Conservation (phyloP, 2,329 filamentous ascomycete genomes). For the Colletotrichum sp. region DNA sequence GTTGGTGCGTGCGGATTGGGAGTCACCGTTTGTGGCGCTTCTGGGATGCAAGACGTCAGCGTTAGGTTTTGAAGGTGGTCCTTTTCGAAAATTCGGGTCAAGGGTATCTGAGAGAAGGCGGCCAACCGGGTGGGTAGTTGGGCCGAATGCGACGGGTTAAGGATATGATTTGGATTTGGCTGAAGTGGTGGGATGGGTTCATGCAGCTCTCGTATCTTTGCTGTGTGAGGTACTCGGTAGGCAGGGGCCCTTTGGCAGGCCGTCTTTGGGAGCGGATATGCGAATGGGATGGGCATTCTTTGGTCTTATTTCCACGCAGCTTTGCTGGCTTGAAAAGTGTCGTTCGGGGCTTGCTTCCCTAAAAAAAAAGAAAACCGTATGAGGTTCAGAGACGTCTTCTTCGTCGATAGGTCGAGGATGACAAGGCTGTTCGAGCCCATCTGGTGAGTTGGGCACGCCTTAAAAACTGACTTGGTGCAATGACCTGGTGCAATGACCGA, state of each 20-base stretch:
- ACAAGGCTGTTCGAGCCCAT: rapidly evolving
- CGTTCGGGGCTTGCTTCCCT: rapidly evolving
- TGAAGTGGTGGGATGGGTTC: background rate
- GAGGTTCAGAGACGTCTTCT: background rate
- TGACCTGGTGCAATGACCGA: background rate
- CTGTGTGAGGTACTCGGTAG: background rate
- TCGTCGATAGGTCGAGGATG: background rate
- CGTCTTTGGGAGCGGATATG: background rate
- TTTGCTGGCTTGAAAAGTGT: background rate
- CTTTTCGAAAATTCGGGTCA: background rate
- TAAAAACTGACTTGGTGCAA: background rate
- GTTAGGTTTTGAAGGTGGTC: background rate
- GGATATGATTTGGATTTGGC: background rate
- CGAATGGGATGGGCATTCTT: background rate
- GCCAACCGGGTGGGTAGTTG: background rate
- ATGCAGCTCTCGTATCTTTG: background rate
- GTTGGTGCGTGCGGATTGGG: background rate
- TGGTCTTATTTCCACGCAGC: background rate
- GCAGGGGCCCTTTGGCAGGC: background rate
- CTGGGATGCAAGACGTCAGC: background rate
- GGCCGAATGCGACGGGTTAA: background rate
- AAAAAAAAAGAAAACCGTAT: background rate
- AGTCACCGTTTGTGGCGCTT: background rate
- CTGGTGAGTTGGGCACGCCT: background rate
- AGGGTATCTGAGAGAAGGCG: background rate